Evolutionary conservation across 805 yeast genomes (phyloP).

Genomic region (Hanseniaspora valbyensis): DNA sequence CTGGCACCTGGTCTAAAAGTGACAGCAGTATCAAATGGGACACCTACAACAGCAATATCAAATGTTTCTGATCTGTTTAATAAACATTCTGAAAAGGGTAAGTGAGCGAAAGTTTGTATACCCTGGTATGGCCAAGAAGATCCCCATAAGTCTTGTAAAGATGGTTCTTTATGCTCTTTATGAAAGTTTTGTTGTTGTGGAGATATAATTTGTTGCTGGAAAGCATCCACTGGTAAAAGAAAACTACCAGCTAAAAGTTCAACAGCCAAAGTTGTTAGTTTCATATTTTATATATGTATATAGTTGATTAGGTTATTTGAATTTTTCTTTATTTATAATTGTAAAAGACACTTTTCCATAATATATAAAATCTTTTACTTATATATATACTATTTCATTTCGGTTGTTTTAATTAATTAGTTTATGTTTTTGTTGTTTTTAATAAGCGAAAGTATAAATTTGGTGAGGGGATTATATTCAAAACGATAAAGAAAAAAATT

Average conservation of each 20-base stretch:
- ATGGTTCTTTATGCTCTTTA: conserved; percentile 23
- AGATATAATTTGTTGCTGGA: not conserved
- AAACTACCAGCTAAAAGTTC: not conserved
- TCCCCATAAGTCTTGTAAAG: conserved; percentile 59
- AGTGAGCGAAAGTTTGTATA: conserved; percentile 62
- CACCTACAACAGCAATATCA: conserved; percentile 67
- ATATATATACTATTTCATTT: no score
- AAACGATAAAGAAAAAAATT: no score
- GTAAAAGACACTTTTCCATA: no score
- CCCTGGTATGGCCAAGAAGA: conserved; percentile 63
- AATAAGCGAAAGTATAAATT: no score
- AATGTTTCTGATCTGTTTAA: conserved; percentile 36
- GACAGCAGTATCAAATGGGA: conserved; percentile 76
- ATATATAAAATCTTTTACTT: no score
- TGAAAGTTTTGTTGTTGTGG: conserved; percentile 31
- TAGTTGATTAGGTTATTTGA: no score
- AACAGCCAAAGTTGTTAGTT: not conserved
- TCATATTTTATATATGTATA: not conserved
- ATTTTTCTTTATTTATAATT: no score
- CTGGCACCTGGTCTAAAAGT: conserved; percentile 73
- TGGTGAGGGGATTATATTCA: no score
- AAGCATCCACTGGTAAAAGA: not conserved
- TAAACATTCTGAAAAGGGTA: conserved; percentile 51
- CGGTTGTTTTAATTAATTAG: no score
- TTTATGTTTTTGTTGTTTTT: no score